Evolutionary conservation across 2,329 filamentous ascomycete species (phyloP), one percentile per base, ranked within the genome.

Genomic region (Ophiocordyceps camponoti-saundersi): DNA sequence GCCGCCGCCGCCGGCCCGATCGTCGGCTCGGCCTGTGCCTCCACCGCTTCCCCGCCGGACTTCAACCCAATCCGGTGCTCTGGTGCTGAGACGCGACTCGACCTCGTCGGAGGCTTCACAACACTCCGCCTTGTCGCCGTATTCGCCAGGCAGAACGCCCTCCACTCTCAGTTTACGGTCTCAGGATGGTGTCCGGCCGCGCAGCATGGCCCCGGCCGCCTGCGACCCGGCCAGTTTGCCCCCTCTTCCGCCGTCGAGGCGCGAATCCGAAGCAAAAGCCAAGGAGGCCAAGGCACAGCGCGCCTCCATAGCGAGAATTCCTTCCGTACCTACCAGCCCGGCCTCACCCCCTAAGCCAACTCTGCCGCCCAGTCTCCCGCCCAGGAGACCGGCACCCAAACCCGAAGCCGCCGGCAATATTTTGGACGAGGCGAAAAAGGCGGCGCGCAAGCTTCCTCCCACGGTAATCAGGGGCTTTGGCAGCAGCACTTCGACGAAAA

Each of bases 201-300:
- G 75, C 49, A 76, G 70, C 46, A 57, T 81, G 21, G 45, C 52
- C 21, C 75, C 78, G 3, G 77, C 77, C 2, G 58, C 70, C 0
- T 67, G 75, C 44, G 75, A 77, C 46, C 66, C 72, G 32, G 65
- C 73, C n/a, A 73, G 69, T 45, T 63, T 81, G 12, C 77, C 77
- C 0, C 68, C 71, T 12, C 59, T 81, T 34, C 77, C 77, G 0
- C 76, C 75, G 0, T 68, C 71, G 1, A 68, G 65, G 50, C 66
- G 70, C 41, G 76, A 79, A 48, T 61, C 65, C 2, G 76, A 80
- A 49, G 68, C 69, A 3, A 64, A 65, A 49, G 62, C 60, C 23
- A 53, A 59, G 47, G 57, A 61, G 53, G 53, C 50, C 6, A 55
- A 50, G 13, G 46, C 42, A 5, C 23, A 41, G 42, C 47, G 52